phyloP scores from a whole-genome alignment of 106 monocot genomes.

The Cymbidium sinense region DNA sequence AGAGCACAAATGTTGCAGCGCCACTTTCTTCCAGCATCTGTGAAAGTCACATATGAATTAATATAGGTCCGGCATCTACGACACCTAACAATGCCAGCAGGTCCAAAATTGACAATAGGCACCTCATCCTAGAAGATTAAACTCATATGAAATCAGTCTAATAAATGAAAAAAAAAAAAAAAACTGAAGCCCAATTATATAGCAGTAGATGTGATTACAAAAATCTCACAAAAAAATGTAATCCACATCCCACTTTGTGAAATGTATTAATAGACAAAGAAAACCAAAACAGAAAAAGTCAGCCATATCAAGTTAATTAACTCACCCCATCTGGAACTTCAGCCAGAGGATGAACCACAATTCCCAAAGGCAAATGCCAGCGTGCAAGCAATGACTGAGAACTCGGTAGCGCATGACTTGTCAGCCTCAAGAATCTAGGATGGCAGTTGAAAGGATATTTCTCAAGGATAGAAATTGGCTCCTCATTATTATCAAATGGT shows the following conservation, averaged over 20 bases:
- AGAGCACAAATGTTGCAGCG: conserved; percentile 93
- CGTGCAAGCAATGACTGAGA: conserved; percentile 86
- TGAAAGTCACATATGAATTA: conserved; percentile 90
- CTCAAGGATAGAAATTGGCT: conserved; percentile 49
- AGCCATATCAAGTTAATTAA: not conserved
- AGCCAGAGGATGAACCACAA: conserved; percentile 84
- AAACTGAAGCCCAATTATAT: not conserved
- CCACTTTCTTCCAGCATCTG: conserved; percentile 95
- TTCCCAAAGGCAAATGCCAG: conserved; percentile 98
- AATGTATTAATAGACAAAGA: not conserved
- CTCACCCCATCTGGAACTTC: conserved; percentile 87
- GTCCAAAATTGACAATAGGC: conserved; percentile 90
- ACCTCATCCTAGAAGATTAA: conserved; percentile 75
- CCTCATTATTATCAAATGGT: conserved; percentile 58
- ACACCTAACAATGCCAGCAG: conserved; percentile 80
- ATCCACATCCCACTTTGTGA: conserved; percentile 5
- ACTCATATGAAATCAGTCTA: not conserved
- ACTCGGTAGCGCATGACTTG: conserved; percentile 84
- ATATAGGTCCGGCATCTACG: conserved; percentile 89
- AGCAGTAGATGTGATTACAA: not conserved
- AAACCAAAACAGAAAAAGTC: not conserved
- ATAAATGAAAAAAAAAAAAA: not conserved
- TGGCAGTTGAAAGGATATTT: conserved; percentile 84
- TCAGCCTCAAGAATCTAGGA: conserved; percentile 76
- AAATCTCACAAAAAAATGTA: not conserved